Conservation (phyloP, 768 basidiomycete genomes). For the Steccherinum ochraceum region DNA sequence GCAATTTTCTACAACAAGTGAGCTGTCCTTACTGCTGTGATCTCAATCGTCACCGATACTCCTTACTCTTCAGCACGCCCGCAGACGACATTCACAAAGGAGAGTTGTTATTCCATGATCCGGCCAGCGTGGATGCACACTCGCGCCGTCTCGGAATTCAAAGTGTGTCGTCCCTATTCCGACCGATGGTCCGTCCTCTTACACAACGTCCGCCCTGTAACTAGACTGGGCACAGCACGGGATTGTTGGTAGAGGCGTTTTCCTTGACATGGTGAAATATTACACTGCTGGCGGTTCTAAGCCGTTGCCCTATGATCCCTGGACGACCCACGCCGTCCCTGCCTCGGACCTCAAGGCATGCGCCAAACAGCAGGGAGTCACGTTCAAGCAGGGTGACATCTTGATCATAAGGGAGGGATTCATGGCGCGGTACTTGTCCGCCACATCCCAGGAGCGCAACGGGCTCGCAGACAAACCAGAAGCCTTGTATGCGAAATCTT, state of each 20-base stretch:
- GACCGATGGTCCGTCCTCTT: neutral
- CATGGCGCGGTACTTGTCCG: slow-evolving; percentile 46
- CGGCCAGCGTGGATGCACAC: slow-evolving; percentile 36
- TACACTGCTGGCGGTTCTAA: slow-evolving; percentile 31
- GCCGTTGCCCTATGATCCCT: slow-evolving; percentile 56
- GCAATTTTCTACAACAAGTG: slow-evolving; percentile 61
- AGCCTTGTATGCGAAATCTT: slow-evolving; percentile 46
- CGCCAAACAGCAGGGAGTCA: slow-evolving; percentile 51
- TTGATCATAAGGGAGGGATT: slow-evolving; percentile 57
- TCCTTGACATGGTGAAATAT: slow-evolving; percentile 57
- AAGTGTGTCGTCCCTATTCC: slow-evolving; percentile 35
- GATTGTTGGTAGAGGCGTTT: slow-evolving; percentile 61
- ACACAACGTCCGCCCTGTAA: neutral
- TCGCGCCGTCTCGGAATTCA: slow-evolving; percentile 57
- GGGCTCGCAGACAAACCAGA: slow-evolving; percentile 35
- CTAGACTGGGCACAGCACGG: slow-evolving; percentile 68
- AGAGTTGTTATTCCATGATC: slow-evolving; percentile 40
- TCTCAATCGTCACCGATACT: neutral
- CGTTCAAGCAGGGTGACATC: slow-evolving; percentile 55
- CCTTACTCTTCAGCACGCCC: slow-evolving; percentile 30
- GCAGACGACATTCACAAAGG: slow-evolving; percentile 38
- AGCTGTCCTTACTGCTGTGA: slow-evolving; percentile 2
- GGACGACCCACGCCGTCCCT: slow-evolving; percentile 46
- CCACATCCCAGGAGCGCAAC: slow-evolving; percentile 38
- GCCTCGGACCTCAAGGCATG: slow-evolving; percentile 53